Conservation (phyloP, 345 rosid genomes). For the Turnera subulata region DNA sequence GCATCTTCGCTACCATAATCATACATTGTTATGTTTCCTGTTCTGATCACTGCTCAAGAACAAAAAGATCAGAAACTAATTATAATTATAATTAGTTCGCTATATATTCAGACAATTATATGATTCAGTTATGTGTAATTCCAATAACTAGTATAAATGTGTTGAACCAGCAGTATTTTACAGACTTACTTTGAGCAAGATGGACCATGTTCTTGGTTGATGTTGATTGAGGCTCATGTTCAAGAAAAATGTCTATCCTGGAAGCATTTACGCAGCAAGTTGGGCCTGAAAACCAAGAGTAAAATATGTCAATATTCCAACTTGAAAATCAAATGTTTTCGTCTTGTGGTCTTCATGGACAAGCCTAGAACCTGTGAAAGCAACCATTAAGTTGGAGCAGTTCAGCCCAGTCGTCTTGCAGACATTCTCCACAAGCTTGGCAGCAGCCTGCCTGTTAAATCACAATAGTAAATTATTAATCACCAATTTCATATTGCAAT, state of each 20-base stretch:
- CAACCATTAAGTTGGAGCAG: slow-evolving; percentile 25
- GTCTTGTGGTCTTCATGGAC: not conserved
- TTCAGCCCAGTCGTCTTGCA: slow-evolving; percentile 19
- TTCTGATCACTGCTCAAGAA: slow-evolving; percentile 33
- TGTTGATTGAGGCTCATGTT: slow-evolving; percentile 33
- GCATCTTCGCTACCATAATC: slow-evolving; percentile 35
- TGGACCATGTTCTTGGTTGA: slow-evolving; percentile 39
- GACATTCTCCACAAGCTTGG: slow-evolving; percentile 21
- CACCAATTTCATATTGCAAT: not conserved
- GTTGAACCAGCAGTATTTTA: not conserved
- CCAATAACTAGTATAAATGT: too few relatives aligned
- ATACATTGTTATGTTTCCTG: slow-evolving; percentile 41
- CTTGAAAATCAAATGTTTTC: not conserved
- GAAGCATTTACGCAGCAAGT: slow-evolving; percentile 38
- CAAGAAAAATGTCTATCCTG: slow-evolving; percentile 9
- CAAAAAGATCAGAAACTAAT: not conserved
- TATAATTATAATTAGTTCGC: too few relatives aligned
- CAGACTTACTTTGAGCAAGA: slow-evolving; percentile 36
- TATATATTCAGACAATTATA: not conserved
- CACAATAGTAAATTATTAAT: not conserved
- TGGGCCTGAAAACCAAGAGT: slow-evolving; percentile 13
- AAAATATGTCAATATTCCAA: not conserved
- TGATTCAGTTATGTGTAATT: too few relatives aligned
- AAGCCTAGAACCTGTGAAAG: slow-evolving; percentile 27
- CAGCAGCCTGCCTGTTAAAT: slow-evolving; percentile 27